Base-by-base conservation (phyloP, 257 asterid genomes). In the Euphrasia confusa region DNA sequence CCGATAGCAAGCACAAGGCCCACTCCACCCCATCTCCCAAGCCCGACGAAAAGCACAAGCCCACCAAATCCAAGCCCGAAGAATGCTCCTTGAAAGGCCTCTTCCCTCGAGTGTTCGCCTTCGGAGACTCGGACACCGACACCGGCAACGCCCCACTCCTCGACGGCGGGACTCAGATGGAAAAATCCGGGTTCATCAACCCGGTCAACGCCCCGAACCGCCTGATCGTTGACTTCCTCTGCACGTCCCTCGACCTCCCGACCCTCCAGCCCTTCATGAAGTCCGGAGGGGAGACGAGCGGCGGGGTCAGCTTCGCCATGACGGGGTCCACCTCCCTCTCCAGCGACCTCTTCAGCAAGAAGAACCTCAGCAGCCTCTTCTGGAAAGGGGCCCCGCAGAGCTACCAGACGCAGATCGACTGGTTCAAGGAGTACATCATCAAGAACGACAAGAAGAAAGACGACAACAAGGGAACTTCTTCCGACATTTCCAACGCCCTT, bases 111-210 rank as follows among this genome's bases (percentile, higher is more conserved):
- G 79, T 79, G 67, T 83, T 24, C 7, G 79, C 84, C 11, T 80
- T 78, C 21, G 87, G 84, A 42, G 90, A 75, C 54, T 71, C 84
- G 1, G 78, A 69, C 65, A 71, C 78, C 7, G 86, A 75, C 57
- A 66, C 70, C 0, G 89, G 81, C 39, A 78, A 78, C 50, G 81
- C 78, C 13, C 32, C 54, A 54, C 42, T 66, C 35, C 58, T 75
- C 33, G 33, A 3, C 0, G 5, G 33, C 10, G 79, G 74, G 3
- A 71, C 54, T 28, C 56, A 30, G 33, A 0, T 30, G 33, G 33
- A 30, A 5, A 30, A 30, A 30, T 3, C 5, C 33, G 39, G 39
- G 8, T 21, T 21, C 42, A 28, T 3, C 61, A 11, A 13, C 42
- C 28, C 62, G 7, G 63, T 72, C 33, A 1, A 8, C 14, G 1